phyloP scores from a whole-genome alignment of 441 rosid genomes.

The Populus hybrid region DNA sequence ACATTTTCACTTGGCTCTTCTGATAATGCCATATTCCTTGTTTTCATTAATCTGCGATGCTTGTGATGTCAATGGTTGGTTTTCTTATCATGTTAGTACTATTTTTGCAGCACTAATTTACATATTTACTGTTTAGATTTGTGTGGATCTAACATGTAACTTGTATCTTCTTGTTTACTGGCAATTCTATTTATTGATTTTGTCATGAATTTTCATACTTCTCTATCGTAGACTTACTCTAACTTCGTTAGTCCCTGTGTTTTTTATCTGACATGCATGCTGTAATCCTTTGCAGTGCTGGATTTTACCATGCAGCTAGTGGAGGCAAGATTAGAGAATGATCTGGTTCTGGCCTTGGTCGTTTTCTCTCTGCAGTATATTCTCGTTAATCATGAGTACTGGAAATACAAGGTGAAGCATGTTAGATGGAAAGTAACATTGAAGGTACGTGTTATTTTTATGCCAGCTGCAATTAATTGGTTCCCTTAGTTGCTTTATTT shows the following conservation, averaged over 20 bases:
- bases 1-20: neutral
- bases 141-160: neutral
- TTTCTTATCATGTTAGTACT: neutral
- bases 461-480: neutral
- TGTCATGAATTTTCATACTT: neutral
- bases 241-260: neutral
- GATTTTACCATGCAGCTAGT: constrained; percentile 78
- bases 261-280: constrained; percentile 24
- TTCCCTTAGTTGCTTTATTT: neutral
- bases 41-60: constrained; percentile 3
- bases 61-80: neutral
- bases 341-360: constrained; percentile 57
- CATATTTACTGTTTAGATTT: neutral
- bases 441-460: constrained; percentile 45
- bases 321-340: constrained; percentile 71
- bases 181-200: neutral
- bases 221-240: neutral
- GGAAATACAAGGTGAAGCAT: constrained; percentile 74
- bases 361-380: constrained; percentile 80
- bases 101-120: neutral
- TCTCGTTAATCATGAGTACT: constrained; percentile 81
- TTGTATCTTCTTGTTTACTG: neutral
- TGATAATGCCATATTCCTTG: neutral
- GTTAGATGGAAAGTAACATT: constrained; percentile 83
- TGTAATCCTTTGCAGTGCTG: constrained; percentile 63